These are phyloP conservation scores for Curvularia eragrostidis DNA, from an alignment of 2,329 filamentous ascomycete genomes.

Conservation along the genomic window DNA sequence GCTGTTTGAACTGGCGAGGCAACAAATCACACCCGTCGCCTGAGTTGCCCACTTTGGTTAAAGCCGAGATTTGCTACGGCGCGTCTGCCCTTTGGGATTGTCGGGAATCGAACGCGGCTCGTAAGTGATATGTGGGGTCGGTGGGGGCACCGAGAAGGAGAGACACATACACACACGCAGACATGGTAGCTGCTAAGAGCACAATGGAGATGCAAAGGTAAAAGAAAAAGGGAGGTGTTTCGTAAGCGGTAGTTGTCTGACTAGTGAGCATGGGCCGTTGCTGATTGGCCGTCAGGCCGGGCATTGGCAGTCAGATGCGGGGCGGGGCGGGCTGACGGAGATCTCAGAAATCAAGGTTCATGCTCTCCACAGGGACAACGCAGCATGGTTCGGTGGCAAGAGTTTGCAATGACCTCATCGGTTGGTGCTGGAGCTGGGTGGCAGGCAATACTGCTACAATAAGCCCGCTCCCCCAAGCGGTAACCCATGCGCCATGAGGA, in stretches of 20 bases:
- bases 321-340: constrained; percentile 8
- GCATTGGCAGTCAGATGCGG: not conserved
- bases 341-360: constrained; percentile 8
- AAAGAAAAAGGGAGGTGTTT: constrained; percentile 4
- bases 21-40: constrained; percentile 20
- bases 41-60: constrained; percentile 9
- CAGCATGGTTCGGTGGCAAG: constrained; percentile 6
- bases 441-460: not conserved
- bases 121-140: not conserved
- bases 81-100: constrained; percentile 1
- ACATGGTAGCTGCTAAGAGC: not conserved
- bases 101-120: not conserved
- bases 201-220: not conserved
- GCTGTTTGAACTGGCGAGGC: constrained; percentile 12
- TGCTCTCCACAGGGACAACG: constrained; percentile 6
- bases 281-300: not conserved
- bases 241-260: not conserved
- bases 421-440: not conserved
- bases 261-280: not conserved
- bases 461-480: constrained; percentile 2
- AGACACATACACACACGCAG: not conserved
- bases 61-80: constrained; percentile 7
- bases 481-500: constrained; percentile 1
- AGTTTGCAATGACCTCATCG: constrained; percentile 15
- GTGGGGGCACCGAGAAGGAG: too few species aligned